Evolutionary conservation across 2,329 filamentous ascomycete species (phyloP).

Genomic region (Teratosphaeriaceae sp.): DNA sequence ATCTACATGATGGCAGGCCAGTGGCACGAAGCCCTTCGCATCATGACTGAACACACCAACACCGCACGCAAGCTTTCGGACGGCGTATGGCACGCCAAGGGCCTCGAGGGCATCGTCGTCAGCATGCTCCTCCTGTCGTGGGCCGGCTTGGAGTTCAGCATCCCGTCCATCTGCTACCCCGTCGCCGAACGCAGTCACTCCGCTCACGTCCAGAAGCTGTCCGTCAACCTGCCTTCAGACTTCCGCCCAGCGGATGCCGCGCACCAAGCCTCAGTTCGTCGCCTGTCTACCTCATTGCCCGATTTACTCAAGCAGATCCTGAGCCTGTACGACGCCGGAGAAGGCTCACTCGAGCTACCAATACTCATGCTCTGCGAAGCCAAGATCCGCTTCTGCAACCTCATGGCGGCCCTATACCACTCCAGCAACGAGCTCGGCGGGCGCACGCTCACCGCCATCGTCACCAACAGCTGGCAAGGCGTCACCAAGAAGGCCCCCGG

Average conservation of each 20-base stretch:
- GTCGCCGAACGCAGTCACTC: constrained; percentile 20
- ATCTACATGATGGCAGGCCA: constrained; percentile 83
- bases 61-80: constrained; percentile 76
- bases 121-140: constrained; percentile 79
- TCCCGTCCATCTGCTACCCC: constrained; percentile 38
- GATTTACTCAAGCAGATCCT: constrained; percentile 70
- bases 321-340: constrained; percentile 60
- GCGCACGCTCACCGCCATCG: constrained; percentile 41
- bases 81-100: constrained; percentile 96
- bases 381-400: constrained; percentile 64
- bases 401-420: constrained; percentile 61
- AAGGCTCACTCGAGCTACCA: constrained; percentile 59
- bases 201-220: constrained; percentile 18
- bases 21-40: constrained; percentile 81
- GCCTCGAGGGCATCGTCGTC: constrained; percentile 77
- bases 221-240: constrained; percentile 12
- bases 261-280: constrained; percentile 34
- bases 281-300: constrained; percentile 55
- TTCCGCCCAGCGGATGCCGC: constrained; percentile 14
- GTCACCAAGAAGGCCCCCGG: background rate
- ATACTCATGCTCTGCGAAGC: constrained; percentile 66
- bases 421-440: constrained; percentile 57
- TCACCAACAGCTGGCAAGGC: background rate
- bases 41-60: constrained; percentile 72
- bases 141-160: constrained; percentile 74